Conservation (phyloP, 345 rosid species). For the Lepidium didymum region DNA sequence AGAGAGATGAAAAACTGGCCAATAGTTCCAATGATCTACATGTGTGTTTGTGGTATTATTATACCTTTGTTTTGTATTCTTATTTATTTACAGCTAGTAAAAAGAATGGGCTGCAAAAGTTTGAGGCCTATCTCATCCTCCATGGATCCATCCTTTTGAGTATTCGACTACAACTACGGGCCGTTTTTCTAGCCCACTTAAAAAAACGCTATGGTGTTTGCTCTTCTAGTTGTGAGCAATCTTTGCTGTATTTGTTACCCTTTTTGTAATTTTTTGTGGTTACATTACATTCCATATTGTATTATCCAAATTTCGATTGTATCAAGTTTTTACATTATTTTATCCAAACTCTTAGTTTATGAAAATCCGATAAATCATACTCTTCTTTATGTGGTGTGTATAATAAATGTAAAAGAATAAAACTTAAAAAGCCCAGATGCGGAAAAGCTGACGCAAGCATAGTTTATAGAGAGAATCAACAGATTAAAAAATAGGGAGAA, state of each 20-base stretch:
- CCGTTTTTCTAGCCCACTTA: constrained; percentile 2
- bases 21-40: constrained; percentile 1
- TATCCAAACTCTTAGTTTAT: background rate
- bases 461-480: background rate
- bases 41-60: constrained; percentile 1
- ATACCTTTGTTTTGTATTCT: constrained; percentile 5
- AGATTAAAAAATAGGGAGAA: background rate
- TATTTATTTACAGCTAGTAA: background rate
- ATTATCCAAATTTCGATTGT: constrained; percentile 1
- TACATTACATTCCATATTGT: background rate
- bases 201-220: constrained; percentile 18
- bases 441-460: constrained; percentile 26
- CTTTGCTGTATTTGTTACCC: background rate
- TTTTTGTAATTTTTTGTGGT: background rate
- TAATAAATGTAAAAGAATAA: background rate
- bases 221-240: constrained; percentile 12
- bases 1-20: constrained; percentile 3
- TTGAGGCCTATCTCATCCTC: constrained; percentile 16
- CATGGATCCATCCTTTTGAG: background rate
- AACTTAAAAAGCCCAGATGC: constrained; percentile 5
- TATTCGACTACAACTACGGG: constrained; percentile 14
- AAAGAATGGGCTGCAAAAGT: constrained; percentile 22
- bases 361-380: no score
- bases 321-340: background rate
- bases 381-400: no score